A percentile compares a stretch with the other conserved stretches of the same genome.
Conservation (phyloP, 2,329 filamentous ascomycete genomes). For the Xylaria sp. region DNA sequence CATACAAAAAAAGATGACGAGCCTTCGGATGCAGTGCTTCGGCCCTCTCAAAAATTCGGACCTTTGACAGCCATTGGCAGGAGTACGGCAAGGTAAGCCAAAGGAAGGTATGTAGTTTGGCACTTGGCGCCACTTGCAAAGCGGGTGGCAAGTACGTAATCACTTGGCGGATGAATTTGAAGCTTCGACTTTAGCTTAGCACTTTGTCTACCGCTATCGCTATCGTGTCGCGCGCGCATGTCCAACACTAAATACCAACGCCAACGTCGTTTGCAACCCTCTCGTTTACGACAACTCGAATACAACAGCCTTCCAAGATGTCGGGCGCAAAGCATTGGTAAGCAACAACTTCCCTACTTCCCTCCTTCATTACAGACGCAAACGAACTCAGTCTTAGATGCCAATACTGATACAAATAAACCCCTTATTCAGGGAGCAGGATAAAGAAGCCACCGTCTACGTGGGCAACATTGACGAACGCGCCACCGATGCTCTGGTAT, state of each 20-base stretch:
- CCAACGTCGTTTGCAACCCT: not conserved
- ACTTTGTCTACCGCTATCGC: not conserved
- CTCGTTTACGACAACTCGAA: constrained; percentile 3
- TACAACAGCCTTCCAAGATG: constrained; percentile 47
- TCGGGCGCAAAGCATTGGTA: constrained; percentile 55
- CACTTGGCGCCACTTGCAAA: not conserved
- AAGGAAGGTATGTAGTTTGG: not conserved
- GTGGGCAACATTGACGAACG: constrained; percentile 99
- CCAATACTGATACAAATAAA: not conserved
- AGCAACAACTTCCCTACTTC: constrained; percentile 12
- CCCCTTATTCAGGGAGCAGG: constrained; percentile 77
- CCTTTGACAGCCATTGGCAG: not conserved
- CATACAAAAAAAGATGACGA: constrained; percentile 23
- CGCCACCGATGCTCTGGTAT: constrained; percentile 87
- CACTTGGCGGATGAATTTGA: not conserved
- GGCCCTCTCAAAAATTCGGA: constrained; percentile 31
- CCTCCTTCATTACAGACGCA: not conserved
- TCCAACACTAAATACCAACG: not conserved
- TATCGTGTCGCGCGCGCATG: not conserved
- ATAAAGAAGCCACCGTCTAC: constrained; percentile 98
- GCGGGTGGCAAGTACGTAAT: not conserved
- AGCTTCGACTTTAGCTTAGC: constrained; percentile 15
- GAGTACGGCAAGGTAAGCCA: not conserved
- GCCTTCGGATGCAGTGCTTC: constrained; percentile 13
- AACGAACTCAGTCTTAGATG: not conserved